Evolutionary conservation across 2,329 filamentous ascomycete genomes (phyloP).

Genomic region (Myriosclerotinia curreyana): DNA sequence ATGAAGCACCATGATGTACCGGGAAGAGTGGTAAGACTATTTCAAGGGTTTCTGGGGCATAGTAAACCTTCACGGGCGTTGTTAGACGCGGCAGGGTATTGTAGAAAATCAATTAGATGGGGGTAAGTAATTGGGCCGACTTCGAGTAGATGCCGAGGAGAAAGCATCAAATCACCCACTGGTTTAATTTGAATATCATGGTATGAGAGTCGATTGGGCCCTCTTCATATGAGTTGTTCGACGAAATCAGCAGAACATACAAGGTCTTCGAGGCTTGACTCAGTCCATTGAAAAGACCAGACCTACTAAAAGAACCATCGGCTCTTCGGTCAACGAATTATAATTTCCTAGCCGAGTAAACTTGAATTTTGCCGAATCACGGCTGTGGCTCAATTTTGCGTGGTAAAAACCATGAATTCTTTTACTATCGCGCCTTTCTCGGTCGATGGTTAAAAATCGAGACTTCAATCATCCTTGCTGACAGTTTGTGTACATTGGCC

Average conservation of each 20-base stretch:
- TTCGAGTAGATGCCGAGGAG: constrained; percentile 2
- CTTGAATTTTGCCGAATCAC: neutral
- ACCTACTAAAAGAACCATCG: constrained; percentile 9
- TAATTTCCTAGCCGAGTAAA: constrained; percentile 1
- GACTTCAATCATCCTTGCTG: constrained; percentile 8
- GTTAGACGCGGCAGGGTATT: constrained; percentile 15
- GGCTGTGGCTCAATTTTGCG: neutral
- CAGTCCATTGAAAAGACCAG: constrained; percentile 6
- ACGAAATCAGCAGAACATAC: constrained; percentile 3
- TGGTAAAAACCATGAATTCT: neutral
- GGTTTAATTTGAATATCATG: constrained; percentile 5
- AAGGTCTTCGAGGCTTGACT: neutral
- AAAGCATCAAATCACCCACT: neutral
- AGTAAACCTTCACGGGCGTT: neutral
- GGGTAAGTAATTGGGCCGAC: constrained; percentile 17
- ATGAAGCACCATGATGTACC: constrained; percentile 1
- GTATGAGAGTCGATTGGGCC: constrained; percentile 10
- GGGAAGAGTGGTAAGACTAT: neutral
- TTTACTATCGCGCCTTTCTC: constrained; percentile 13
- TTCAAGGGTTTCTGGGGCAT: neutral
- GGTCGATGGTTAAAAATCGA: constrained; percentile 2
- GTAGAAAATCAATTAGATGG: constrained; percentile 1
- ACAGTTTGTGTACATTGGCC: constrained; percentile 6
- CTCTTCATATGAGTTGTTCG: neutral
- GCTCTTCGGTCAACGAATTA: constrained; percentile 2